Evolutionary conservation across 2,329 filamentous ascomycete species (phyloP).

Genomic region (Colletotrichum chrysophilum): DNA sequence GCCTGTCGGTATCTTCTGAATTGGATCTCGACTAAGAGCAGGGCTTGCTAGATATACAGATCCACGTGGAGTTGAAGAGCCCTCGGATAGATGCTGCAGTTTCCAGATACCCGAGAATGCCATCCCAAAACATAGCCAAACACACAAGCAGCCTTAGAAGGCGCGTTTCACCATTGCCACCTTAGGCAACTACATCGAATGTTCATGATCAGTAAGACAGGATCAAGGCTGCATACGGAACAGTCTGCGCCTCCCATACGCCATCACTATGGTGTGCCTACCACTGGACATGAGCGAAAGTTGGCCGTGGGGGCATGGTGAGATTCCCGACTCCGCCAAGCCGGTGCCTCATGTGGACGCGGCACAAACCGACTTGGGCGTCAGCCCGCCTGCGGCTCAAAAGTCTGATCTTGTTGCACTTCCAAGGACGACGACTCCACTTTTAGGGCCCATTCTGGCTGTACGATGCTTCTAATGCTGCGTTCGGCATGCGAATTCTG

Average conservation of each 20-base stretch:
- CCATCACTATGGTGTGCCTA: neutral
- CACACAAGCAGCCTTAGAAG: neutral
- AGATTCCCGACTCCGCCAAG: neutral
- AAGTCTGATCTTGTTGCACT: neutral
- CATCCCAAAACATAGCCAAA: neutral
- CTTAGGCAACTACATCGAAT: neutral
- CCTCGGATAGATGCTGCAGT: neutral
- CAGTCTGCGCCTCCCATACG: neutral
- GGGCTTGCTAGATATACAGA: neutral
- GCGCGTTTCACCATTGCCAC: neutral
- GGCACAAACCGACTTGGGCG: neutral
- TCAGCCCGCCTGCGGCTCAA: neutral
- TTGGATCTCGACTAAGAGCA: neutral
- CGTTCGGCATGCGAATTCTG: neutral
- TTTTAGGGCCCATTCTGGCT: neutral
- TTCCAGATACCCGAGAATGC: neutral
- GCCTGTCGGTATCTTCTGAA: neutral
- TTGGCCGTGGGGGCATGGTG: neutral
- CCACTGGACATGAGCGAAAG: neutral
- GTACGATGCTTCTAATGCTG: neutral
- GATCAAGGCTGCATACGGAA: neutral
- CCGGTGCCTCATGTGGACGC: neutral
- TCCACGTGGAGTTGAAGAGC: neutral
- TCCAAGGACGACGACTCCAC: neutral
- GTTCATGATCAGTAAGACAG: neutral